Conservation (phyloP, 805 yeast genomes). For the Ogataea dorogensis region DNA sequence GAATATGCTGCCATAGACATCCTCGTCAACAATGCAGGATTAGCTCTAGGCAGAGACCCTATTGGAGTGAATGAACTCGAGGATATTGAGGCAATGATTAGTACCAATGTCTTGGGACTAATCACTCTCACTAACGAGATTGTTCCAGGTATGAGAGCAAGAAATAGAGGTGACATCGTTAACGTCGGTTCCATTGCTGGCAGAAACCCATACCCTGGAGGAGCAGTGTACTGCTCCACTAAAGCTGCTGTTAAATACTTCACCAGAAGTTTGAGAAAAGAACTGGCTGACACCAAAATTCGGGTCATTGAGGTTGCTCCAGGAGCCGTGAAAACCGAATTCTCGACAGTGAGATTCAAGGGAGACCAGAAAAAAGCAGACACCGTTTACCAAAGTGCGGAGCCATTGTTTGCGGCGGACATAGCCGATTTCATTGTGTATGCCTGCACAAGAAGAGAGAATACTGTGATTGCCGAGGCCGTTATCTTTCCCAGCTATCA, state of each 20-base stretch:
- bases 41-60: conserved; percentile 45
- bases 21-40: conserved; percentile 59
- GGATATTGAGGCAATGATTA: conserved; percentile 43
- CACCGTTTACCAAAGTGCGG: conserved; percentile 52
- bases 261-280: conserved; percentile 31
- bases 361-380: conserved; percentile 56
- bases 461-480: conserved; percentile 65
- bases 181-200: conserved; percentile 72
- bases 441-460: conserved; percentile 53
- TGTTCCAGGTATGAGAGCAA: conserved; percentile 40
- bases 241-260: conserved; percentile 63
- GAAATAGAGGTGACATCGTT: conserved; percentile 54
- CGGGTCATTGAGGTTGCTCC: conserved; percentile 69
- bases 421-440: conserved; percentile 61
- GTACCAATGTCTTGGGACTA: conserved; percentile 48
- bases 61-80: conserved; percentile 39
- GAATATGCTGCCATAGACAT: conserved; percentile 61
- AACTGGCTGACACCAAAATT: conserved; percentile 46
- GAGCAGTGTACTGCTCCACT: conserved; percentile 68
- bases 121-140: conserved; percentile 45
- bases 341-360: conserved; percentile 56
- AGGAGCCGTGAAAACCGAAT: conserved; percentile 69
- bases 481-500: conserved; percentile 8
- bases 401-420: conserved; percentile 57
- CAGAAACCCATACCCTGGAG: conserved; percentile 67